These are phyloP conservation scores for Euryodendron excelsum DNA, from an alignment of 148 eudicot genomes.

Conservation along the genomic window DNA sequence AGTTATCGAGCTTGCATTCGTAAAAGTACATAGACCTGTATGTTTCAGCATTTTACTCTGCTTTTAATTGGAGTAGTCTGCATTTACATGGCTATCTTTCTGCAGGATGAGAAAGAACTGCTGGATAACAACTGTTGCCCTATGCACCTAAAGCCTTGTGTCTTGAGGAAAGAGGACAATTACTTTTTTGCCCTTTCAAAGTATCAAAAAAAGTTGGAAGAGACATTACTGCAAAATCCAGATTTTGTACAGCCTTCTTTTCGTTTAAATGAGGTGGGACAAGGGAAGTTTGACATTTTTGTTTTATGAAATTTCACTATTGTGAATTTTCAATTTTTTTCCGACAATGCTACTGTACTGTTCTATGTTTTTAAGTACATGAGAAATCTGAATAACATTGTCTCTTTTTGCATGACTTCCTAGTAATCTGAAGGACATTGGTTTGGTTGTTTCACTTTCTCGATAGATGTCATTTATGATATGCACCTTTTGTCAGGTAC, in stretches of 20 bases:
- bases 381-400: not conserved
- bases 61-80: too few relatives aligned
- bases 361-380: not conserved
- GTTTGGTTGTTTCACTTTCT: conserved; percentile 6
- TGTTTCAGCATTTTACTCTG: too few relatives aligned
- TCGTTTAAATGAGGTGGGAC: conserved; percentile 85
- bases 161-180: conserved; percentile 79
- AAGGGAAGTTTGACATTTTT: not conserved
- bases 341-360: not conserved
- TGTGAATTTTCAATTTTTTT: not conserved
- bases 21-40: too few relatives aligned
- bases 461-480: not conserved
- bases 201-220: conserved; percentile 83
- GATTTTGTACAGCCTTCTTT: conserved; percentile 82
- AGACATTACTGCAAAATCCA: conserved; percentile 55
- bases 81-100: not conserved
- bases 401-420: conserved; percentile 2
- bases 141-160: conserved; percentile 90
- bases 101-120: conserved; percentile 83
- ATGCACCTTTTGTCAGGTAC: conserved; percentile 37
- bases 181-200: conserved; percentile 94
- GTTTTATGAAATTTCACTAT: too few relatives aligned
- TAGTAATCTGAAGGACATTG: not conserved
- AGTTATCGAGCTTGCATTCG: too few relatives aligned
- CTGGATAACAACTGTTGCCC: conserved; percentile 73